phyloP scores from a whole-genome alignment of 192 early-diverging fungal species.

The Entomortierella parvispora region DNA sequence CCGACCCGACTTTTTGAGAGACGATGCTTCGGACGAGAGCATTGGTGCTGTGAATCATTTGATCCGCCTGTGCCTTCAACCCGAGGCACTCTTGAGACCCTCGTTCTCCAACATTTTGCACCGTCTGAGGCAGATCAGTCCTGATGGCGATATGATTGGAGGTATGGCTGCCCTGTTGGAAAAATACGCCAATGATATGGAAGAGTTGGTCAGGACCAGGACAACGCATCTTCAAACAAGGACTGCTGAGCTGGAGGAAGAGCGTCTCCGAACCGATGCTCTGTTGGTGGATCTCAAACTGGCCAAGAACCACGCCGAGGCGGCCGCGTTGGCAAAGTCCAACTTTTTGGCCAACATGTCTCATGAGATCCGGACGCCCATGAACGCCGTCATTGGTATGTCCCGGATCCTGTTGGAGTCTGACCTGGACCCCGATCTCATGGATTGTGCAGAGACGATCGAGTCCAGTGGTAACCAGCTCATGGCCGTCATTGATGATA shows the following conservation, averaged over 20 bases:
- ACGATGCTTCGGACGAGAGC: constrained; percentile 44
- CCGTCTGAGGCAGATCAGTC: constrained; percentile 38
- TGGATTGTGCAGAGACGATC: constrained; percentile 65
- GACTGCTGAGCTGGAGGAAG: constrained; percentile 55
- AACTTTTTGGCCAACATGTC: constrained; percentile 84
- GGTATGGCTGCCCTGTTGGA: constrained; percentile 56
- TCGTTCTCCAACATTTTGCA: constrained; percentile 35
- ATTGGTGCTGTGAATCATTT: constrained; percentile 48
- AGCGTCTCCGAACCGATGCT: constrained; percentile 42
- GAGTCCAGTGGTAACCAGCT: constrained; percentile 53
- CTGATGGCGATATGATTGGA: constrained; percentile 52
- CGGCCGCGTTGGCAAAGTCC: constrained; percentile 55
- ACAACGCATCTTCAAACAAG: constrained; percentile 55
- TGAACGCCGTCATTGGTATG: constrained; percentile 82
- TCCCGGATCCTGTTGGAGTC: constrained; percentile 74
- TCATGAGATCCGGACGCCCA: constrained; percentile 75
- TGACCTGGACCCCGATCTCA: constrained; percentile 73
- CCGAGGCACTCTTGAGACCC: constrained; percentile 23
- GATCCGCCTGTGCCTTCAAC: constrained; percentile 41
- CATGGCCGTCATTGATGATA: constrained; percentile 75
- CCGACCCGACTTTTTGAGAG: constrained; percentile 43
- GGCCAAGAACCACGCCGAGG: constrained; percentile 61
- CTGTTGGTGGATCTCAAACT: constrained; percentile 48
- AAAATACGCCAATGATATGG: constrained; percentile 59
- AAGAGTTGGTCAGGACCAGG: constrained; percentile 51